Percentiles rank a stretch among this genome's conserved stretches.
Conservation (phyloP, 2,329 filamentous ascomycete species). For the Phaeosphaeriaceae sp. region DNA sequence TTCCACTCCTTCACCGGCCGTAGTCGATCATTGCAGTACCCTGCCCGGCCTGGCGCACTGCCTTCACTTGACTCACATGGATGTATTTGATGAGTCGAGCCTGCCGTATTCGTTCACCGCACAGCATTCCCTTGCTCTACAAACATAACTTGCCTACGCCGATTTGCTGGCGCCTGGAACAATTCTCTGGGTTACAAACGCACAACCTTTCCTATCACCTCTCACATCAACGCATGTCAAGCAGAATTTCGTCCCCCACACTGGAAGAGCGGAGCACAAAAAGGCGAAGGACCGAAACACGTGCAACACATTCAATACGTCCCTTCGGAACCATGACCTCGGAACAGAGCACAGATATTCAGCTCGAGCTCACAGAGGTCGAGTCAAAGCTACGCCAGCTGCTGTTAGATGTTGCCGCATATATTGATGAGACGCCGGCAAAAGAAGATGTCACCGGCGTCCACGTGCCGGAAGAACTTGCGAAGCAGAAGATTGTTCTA, state of each 20-base stretch:
- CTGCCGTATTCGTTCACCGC: slow-evolving; percentile 36
- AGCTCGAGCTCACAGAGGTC: slow-evolving; percentile 69
- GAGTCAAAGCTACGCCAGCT: slow-evolving; percentile 78
- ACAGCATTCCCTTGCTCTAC: slow-evolving; percentile 27
- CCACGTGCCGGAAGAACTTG: slow-evolving; percentile 53
- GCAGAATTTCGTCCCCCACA: slow-evolving; percentile 20
- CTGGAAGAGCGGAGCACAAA: slow-evolving; percentile 39
- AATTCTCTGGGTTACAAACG: background rate
- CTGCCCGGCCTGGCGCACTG: background rate
- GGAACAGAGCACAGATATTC: slow-evolving; percentile 16
- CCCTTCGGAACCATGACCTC: slow-evolving; percentile 41
- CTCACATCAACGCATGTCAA: slow-evolving; percentile 38
- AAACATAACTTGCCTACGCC: slow-evolving; percentile 27
- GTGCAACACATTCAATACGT: slow-evolving; percentile 25
- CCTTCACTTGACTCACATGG: slow-evolving; percentile 30
- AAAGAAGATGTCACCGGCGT: slow-evolving; percentile 38
- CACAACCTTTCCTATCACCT: background rate
- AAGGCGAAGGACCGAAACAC: slow-evolving; percentile 34
- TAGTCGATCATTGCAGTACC: background rate
- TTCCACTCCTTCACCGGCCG: slow-evolving; percentile 1
- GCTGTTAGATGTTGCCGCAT: slow-evolving; percentile 80
- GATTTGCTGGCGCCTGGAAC: background rate
- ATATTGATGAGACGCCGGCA: slow-evolving; percentile 61
- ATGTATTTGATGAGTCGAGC: slow-evolving; percentile 40
- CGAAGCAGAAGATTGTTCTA: slow-evolving; percentile 61